Evolutionary conservation across 352 stramenopile species (phyloP).

Genomic region (Phytophthora constricta): DNA sequence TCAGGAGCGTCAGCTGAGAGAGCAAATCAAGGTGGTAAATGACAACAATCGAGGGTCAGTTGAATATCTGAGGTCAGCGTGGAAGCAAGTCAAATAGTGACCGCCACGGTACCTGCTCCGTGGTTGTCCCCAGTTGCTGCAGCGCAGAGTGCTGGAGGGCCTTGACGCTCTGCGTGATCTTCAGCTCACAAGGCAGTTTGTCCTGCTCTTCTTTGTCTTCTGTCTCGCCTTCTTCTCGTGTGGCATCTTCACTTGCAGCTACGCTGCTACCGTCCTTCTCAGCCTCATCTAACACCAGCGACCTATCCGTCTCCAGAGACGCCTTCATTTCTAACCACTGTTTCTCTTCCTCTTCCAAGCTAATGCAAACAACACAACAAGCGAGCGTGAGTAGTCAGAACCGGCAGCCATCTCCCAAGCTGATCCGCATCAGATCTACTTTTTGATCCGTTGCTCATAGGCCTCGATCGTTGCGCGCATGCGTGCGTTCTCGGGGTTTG

Average conservation of each 20-base stretch:
- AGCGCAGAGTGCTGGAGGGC: conserved; percentile 56
- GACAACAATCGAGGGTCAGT: conserved; percentile 19
- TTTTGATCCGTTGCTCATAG: conserved; percentile 49
- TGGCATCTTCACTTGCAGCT: no score
- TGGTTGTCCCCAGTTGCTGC: conserved; percentile 49
- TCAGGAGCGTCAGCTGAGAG: conserved; percentile 57
- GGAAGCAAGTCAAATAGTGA: conserved; percentile 1
- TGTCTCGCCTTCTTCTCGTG: not conserved
- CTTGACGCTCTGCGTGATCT: conserved; percentile 53
- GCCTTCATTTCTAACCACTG: conserved; percentile 59
- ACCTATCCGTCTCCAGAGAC: conserved; percentile 38
- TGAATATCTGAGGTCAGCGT: not conserved
- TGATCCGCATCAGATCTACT: conserved; percentile 23
- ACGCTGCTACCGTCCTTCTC: conserved; percentile 6
- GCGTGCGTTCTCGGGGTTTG: conserved; percentile 72
- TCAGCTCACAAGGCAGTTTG: conserved; percentile 42
- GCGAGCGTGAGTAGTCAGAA: no score
- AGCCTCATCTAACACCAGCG: conserved; percentile 13
- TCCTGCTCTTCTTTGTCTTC: conserved; percentile 16
- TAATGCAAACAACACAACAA: conserved; percentile 25
- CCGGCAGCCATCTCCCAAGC: not conserved
- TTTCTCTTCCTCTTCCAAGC: conserved; percentile 56
- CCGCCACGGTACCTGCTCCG: conserved; percentile 42
- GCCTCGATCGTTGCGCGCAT: conserved; percentile 58
- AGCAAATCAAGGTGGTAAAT: conserved; percentile 4